Base-by-base conservation (phyloP, 257 asterid genomes). In the Solanum peruvianum region DNA sequence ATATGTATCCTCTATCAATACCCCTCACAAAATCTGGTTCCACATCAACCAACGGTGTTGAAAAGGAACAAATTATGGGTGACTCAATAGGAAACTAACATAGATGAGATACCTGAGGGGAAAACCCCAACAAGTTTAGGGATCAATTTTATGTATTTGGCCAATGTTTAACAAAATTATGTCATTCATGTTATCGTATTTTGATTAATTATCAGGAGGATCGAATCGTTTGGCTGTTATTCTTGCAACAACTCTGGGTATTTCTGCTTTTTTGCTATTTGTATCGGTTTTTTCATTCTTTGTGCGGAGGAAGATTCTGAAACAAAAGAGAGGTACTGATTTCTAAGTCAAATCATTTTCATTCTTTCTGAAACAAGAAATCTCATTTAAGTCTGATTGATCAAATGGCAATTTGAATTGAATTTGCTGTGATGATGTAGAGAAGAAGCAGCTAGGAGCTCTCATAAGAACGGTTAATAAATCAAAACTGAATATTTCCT, bases 401-500 rank as follows among this genome's bases (percentile, higher is more conserved):
- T 20, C 21, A 9, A 14, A 6, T 33, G 41, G 3, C 31, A 37
- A 58, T 14, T 52, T 67, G 35, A 77, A 71, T 66, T 31, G 7
- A 13, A 39, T 76, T 25, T 82, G 70, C 11, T 87, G 35, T 39
- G 69, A 67, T 89, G 49, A 84, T 89, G 85, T 86, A 95, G 98
- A 85, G 90, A 92, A 83, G 91, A 91, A 92, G 91, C 92, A 89
- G 88, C 88, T 95, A 18, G 96, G 98, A 62, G 88, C 91, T 29
- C 88, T 93, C 49, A 83, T 91, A 83, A 86, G 73, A 52, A 84
- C 85, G 3, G 93, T 93, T 42, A 91, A 88, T 42, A 91, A 89
- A 88, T 95, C 97, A 49, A 93, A 90, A 86, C 91, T 91, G 87
- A 95, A 93, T 89, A 86, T 88, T 86, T 90, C 96, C 3, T 95